Conservation (phyloP, 1,284 basidiomycete species). For the Trametes sp. region DNA sequence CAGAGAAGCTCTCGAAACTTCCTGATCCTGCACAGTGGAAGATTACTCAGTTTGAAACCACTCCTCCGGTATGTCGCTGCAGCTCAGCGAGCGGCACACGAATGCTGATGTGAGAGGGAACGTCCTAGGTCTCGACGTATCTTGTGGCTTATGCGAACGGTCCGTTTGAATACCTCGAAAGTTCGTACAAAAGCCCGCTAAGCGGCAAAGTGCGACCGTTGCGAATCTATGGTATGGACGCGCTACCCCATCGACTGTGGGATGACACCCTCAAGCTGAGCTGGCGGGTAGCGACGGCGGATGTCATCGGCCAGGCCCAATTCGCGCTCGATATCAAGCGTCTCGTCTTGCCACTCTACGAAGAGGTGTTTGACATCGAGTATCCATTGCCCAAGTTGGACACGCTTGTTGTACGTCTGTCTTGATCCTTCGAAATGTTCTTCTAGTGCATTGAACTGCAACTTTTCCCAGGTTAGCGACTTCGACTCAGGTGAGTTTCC, state of each 20-base stretch:
- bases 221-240: slow-evolving; percentile 74
- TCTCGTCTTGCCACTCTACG: slow-evolving; percentile 90
- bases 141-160: slow-evolving; percentile 94
- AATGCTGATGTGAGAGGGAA: neutral
- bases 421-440: too few species aligned
- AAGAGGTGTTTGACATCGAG: slow-evolving; percentile 90
- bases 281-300: slow-evolving; percentile 88
- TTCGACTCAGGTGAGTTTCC: slow-evolving; percentile 82
- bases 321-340: slow-evolving; percentile 92
- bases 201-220: slow-evolving; percentile 86
- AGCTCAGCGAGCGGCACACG: neutral
- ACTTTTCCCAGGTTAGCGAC: slow-evolving; percentile 65
- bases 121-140: slow-evolving; percentile 81
- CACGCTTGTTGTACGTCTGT: slow-evolving; percentile 68
- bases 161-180: slow-evolving; percentile 77
- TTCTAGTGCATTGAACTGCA: neutral
- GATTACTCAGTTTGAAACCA: slow-evolving; percentile 80
- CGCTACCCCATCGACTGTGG: neutral
- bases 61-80: slow-evolving; percentile 57
- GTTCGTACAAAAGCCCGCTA: slow-evolving; percentile 82
- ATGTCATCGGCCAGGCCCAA: slow-evolving; percentile 84
- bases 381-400: slow-evolving; percentile 97
- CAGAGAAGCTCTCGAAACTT: slow-evolving; percentile 34
- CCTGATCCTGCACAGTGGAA: slow-evolving; percentile 69
- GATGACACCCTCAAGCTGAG: too few species aligned